These are phyloP conservation scores for Phytophthora meadii DNA, from an alignment of 352 stramenopile genomes.

Conservation along the genomic window DNA sequence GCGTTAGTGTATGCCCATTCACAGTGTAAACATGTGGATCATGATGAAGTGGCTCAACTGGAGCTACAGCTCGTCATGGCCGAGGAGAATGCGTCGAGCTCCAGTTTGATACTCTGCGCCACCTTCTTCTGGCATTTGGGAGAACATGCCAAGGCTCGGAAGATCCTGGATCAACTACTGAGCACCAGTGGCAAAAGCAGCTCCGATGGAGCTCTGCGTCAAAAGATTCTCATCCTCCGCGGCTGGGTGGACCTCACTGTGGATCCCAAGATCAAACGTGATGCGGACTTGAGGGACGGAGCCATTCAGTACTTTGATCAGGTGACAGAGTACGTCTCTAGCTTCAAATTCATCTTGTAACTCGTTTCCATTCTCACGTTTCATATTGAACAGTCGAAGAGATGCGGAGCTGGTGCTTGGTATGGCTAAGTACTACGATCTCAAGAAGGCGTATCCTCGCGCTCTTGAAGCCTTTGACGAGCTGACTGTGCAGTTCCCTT, in stretches of 20 bases:
- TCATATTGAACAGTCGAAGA: constrained; percentile 50
- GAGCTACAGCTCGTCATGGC: constrained; percentile 84
- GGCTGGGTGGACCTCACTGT: constrained; percentile 81
- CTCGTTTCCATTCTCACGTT: neutral
- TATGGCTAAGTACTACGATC: constrained; percentile 73
- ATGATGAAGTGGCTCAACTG: constrained; percentile 80
- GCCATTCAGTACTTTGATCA: constrained; percentile 76
- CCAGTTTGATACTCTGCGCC: constrained; percentile 68
- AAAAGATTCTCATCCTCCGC: constrained; percentile 65
- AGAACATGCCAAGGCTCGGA: constrained; percentile 68
- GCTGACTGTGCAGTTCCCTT: constrained; percentile 78
- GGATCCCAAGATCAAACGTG: constrained; percentile 75
- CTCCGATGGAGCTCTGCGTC: constrained; percentile 39
- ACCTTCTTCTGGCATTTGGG: constrained; percentile 84
- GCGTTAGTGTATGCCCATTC: constrained; percentile 82
- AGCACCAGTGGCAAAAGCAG: constrained; percentile 27
- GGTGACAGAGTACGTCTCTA: constrained; percentile 52
- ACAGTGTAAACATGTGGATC: constrained; percentile 79
- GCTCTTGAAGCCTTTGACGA: constrained; percentile 79
- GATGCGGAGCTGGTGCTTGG: constrained; percentile 79
- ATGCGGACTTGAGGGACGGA: constrained; percentile 63
- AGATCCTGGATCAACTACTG: constrained; percentile 72
- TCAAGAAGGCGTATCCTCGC: constrained; percentile 72
- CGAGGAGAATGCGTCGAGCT: constrained; percentile 67
- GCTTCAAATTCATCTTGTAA: too few species aligned